A percentile compares a stretch with the other conserved stretches of the same genome.
phyloP scores from a whole-genome alignment of 31 red algal species.

The Porphyra umbilicalis region DNA sequence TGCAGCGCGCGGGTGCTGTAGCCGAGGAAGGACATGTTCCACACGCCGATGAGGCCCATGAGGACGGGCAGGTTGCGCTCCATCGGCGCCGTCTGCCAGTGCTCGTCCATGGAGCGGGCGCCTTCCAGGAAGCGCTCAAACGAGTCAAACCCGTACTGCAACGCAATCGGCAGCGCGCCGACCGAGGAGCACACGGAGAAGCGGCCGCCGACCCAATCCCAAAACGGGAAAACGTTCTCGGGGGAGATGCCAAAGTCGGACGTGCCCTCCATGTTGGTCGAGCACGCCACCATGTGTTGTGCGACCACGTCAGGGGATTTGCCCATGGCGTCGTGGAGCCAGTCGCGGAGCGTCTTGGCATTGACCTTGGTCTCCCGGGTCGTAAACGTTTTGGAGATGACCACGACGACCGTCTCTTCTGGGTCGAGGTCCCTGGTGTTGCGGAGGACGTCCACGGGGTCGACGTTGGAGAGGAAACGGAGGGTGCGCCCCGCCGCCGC shows the following conservation, averaged over 20 bases:
- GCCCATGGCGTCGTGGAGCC: conserved; percentile 40
- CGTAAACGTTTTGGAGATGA: conserved; percentile 96
- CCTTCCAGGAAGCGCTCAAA: conserved; percentile 68
- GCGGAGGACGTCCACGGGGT: conserved; percentile 79
- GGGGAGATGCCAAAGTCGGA: conserved; percentile 81
- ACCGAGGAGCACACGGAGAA: conserved; percentile 85
- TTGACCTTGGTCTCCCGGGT: conserved; percentile 98
- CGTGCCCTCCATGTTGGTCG: conserved; percentile 65
- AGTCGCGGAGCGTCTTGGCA: conserved; percentile 84
- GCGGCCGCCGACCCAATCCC: conserved; percentile 99
- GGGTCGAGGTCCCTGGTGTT: conserved; percentile 61
- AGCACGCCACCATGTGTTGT: conserved; percentile 89
- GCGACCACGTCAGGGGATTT: conserved; percentile 23
- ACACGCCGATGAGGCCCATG: conserved; percentile 87
- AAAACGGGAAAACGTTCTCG: conserved; percentile 88
- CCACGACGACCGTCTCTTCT: conserved; percentile 89
- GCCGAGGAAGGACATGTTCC: conserved; percentile 84
- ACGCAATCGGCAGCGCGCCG: conserved; percentile 75
- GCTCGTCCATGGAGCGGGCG: conserved; percentile 78
- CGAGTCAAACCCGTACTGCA: conserved; percentile 87
- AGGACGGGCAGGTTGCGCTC: conserved; percentile 78
- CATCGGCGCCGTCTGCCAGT: conserved; percentile 58
- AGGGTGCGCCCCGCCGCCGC: conserved; percentile 61
- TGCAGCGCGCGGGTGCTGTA: conserved; percentile 70
- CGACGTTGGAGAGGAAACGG: conserved; percentile 90